Evolutionary conservation across 2,329 filamentous ascomycete species (phyloP), one percentile per base, ranked within the genome.

Genomic region (Microcera coccophila): DNA sequence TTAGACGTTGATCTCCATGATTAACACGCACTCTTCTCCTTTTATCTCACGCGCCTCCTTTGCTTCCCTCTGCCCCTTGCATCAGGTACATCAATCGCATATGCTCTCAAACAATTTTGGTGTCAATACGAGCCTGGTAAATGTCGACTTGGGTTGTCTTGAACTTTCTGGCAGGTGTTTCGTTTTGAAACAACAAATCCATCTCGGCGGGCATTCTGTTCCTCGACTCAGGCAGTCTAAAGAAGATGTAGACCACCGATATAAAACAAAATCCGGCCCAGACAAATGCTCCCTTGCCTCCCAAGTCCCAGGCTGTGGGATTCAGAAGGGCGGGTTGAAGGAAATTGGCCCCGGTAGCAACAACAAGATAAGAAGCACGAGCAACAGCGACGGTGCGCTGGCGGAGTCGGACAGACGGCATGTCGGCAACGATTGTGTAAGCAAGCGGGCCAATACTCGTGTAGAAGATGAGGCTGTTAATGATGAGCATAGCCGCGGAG

Each of bases 371-470:
- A 3, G 66, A 50, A 41, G 63, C 68, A 19, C 72, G 32, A 2
- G 67, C 70, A 11, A 75, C 44, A 11, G 71, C 71, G 22, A 74
- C 67, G 0, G 68, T 70, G 55, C 73, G 71, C 29, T 65, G 69
- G 20, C 70, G 64, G 19, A 74, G 63, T 26, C 68, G 67, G n/a
- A 67, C 72, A 4, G 70, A 71, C 0, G 65, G 63, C 4, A 73
- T 60, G 53, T 74, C 71, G 2, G 71, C 79, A 4, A 95, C 88
- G 20, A 95, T 76, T 0, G 87, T 90, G 68, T 93, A 95, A 67
- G 85, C 88, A 14, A 95, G 87, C 29, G 48, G 66, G 1, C 66
- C 66, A 11, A 67, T 58, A 10, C 64, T 67, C 41, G 61, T 53
- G 42, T 66, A 58, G 44, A 66, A 69, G 19, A 70, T 59, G 24